Evolutionary conservation across 305 asterid species (phyloP).

Genomic region (Fraxinus baroniana): DNA sequence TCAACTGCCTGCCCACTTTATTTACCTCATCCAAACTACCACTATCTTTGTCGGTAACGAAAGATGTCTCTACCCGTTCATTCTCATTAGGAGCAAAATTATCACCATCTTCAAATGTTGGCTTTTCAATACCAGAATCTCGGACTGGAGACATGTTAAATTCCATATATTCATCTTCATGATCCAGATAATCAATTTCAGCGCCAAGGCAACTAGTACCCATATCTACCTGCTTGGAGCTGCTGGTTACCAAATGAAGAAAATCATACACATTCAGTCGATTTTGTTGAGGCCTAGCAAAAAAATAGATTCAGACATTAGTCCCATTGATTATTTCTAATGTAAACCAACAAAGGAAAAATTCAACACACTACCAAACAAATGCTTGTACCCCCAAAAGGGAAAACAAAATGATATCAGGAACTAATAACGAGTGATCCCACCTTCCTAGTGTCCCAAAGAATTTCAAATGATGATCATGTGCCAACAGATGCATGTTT

Average conservation of each 20-base stretch:
- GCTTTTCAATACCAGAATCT: slow-evolving; percentile 62
- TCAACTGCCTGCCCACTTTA: not conserved
- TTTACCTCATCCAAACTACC: slow-evolving; percentile 26
- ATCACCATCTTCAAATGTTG: slow-evolving; percentile 67
- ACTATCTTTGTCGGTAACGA: slow-evolving; percentile 8
- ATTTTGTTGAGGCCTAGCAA: slow-evolving; percentile 58
- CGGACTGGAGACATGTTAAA: slow-evolving; percentile 67
- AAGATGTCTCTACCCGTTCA: slow-evolving; percentile 38
- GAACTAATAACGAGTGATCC: no score
- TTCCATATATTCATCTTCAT: slow-evolving; percentile 53
- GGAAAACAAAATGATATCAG: no score
- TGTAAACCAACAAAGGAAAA: slow-evolving; percentile 14
- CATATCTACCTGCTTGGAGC: slow-evolving; percentile 47
- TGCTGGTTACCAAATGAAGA: slow-evolving; percentile 75
- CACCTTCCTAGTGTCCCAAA: no score
- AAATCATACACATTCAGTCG: slow-evolving; percentile 76
- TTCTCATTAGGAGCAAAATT: slow-evolving; percentile 39
- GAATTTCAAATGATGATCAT: no score
- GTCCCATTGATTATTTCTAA: slow-evolving; percentile 17
- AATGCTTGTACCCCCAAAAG: not conserved
- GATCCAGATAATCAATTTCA: slow-evolving; percentile 67
- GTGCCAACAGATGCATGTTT: no score
- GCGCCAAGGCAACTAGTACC: slow-evolving; percentile 76
- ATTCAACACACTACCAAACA: not conserved
- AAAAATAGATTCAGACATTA: slow-evolving; percentile 23